Conservation (phyloP, 306 rosid species). For the Inga laurina region DNA sequence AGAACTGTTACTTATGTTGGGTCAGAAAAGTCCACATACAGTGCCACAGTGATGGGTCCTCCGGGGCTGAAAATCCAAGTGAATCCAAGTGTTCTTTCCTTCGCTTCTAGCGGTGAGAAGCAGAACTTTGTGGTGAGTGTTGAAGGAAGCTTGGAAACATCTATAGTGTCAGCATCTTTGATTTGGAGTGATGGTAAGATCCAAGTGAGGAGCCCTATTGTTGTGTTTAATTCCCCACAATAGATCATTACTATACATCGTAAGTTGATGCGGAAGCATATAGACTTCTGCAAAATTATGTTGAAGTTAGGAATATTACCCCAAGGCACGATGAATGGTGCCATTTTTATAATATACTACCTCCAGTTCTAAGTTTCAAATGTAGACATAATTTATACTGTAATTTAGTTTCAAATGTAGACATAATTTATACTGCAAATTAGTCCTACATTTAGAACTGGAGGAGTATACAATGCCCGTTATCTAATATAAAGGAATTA, state of each 20-base stretch:
- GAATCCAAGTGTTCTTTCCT: slow-evolving; percentile 43
- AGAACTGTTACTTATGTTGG: slow-evolving; percentile 58
- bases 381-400: no score
- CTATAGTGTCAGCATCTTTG: slow-evolving; percentile 40
- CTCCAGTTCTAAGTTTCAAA: background rate
- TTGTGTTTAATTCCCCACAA: slow-evolving; percentile 21
- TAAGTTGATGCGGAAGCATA: background rate
- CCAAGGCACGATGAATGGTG: background rate
- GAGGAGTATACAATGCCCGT: background rate
- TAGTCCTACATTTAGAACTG: no score
- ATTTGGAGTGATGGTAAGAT: slow-evolving; percentile 52
- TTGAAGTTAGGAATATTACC: background rate
- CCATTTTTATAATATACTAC: background rate
- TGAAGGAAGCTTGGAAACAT: slow-evolving; percentile 23
- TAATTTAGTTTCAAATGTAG: no score
- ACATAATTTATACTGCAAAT: no score
- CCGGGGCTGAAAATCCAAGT: slow-evolving; percentile 35
- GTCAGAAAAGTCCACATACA: slow-evolving; percentile 34
- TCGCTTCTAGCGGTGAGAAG: slow-evolving; percentile 38
- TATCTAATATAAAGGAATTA: no score
- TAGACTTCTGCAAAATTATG: background rate
- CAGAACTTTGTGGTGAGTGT: slow-evolving; percentile 28
- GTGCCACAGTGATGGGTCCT: slow-evolving; percentile 37
- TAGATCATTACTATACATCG: background rate
- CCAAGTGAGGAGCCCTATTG: slow-evolving; percentile 57